Conservation (phyloP, 257 asterid species). For the Scutellaria baicalensis region DNA sequence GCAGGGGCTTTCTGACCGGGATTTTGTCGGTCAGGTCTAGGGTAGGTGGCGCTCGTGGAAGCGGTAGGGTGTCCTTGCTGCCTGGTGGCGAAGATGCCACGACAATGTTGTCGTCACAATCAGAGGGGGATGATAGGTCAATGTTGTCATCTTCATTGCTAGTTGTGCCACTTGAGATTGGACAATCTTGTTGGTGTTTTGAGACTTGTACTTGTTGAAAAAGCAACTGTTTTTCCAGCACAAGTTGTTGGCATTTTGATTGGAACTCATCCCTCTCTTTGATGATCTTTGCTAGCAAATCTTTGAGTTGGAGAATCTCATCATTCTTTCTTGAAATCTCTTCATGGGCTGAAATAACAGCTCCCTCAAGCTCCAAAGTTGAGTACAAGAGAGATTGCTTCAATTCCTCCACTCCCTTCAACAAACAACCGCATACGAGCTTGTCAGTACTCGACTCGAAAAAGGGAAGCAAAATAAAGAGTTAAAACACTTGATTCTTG, state of each 20-base stretch:
- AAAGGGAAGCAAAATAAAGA: neutral
- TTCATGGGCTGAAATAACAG: constrained; percentile 57
- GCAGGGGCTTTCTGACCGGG: constrained; percentile 41
- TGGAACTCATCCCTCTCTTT: constrained; percentile 69
- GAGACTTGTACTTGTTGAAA: constrained; percentile 35
- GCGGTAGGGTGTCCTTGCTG: constrained; percentile 13
- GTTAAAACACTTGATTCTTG: neutral
- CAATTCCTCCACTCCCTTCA: constrained; percentile 69
- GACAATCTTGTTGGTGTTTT: constrained; percentile 21
- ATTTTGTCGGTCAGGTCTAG: constrained; percentile 28
- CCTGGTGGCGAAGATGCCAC: neutral
- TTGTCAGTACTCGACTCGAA: neutral
- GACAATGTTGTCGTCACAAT: constrained; percentile 40
- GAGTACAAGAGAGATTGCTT: constrained; percentile 76
- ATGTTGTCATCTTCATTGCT: constrained; percentile 48
- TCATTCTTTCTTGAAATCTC: constrained; percentile 85
- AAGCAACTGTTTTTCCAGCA: constrained; percentile 42
- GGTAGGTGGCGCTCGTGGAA: neutral
- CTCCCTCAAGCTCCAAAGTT: constrained; percentile 68
- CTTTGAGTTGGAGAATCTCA: constrained; percentile 64
- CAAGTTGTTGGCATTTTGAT: constrained; percentile 37
- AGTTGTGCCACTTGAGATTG: constrained; percentile 45
- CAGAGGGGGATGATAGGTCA: constrained; percentile 41
- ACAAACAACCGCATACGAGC: too few species aligned
- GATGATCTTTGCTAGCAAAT: constrained; percentile 38